Evolutionary conservation across 345 rosid genomes (phyloP).

Genomic region (Garcia nutans): DNA sequence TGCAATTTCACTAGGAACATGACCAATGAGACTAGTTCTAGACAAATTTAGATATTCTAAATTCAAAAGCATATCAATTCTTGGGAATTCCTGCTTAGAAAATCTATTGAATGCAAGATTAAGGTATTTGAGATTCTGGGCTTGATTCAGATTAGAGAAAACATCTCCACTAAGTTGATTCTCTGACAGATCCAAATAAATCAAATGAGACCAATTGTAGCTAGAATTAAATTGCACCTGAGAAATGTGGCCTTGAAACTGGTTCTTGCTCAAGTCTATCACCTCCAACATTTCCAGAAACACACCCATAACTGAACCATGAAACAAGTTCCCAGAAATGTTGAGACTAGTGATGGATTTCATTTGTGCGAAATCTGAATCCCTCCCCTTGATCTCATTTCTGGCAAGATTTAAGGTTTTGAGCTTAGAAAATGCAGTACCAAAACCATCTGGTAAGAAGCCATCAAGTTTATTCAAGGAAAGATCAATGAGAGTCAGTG

Average conservation of each 20-base stretch:
- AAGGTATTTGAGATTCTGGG: conserved; percentile 62
- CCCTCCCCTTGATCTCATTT: conserved; percentile 59
- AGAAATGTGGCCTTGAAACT: conserved; percentile 75
- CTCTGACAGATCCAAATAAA: conserved; percentile 80
- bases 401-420: conserved; percentile 61
- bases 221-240: conserved; percentile 70
- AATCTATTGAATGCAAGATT: conserved; percentile 83
- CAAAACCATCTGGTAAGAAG: conserved; percentile 70
- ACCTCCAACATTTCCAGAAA: conserved; percentile 50
- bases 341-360: conserved; percentile 57
- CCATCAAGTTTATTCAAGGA: conserved; percentile 71
- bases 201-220: conserved; percentile 55
- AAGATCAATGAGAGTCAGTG: conserved; percentile 58
- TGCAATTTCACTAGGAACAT: conserved; percentile 55
- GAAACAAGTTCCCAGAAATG: conserved; percentile 66
- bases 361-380: conserved; percentile 50
- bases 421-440: conserved; percentile 73
- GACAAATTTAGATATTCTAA: conserved; percentile 85
- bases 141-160: conserved; percentile 43
- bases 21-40: conserved; percentile 56
- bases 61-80: conserved; percentile 39
- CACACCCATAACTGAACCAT: conserved; percentile 55
- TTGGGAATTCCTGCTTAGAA: conserved; percentile 54
- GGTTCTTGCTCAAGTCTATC: conserved; percentile 77
- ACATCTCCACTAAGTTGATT: conserved; percentile 79